Evolutionary conservation across 2,329 filamentous ascomycete genomes (phyloP), one percentile per base, ranked within the genome.

Genomic region (Dendrostoma leiphaemia): DNA sequence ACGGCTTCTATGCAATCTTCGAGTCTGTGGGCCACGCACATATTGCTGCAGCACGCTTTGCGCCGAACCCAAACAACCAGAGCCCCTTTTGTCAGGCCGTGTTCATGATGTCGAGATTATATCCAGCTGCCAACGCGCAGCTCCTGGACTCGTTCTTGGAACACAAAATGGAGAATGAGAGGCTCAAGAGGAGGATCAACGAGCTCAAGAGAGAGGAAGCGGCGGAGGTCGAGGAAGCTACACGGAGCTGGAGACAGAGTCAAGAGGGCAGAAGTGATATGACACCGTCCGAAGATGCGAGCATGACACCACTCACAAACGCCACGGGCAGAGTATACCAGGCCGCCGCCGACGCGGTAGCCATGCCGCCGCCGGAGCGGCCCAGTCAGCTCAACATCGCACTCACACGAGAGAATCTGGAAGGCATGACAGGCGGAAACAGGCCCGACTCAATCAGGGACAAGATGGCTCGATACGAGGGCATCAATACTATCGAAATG

Each of bases 151-250:
- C 91, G 0, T 97, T 97, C 64, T 78, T 97, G 26, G 93, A 97
- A 69, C 92, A 97, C 74, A 97, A 97, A 71, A 93, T 96, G 51
- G 93, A 97, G 69, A 96, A 97, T 64, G 91, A 96, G 73, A 84
- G 92, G 4, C 72, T 97, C 46, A 85, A 84, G 64, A 88, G 90
- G 63, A 85, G 90, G 40, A 96, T 97, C 58, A 85, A 88, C 17
- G 91, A 95, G 71, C 76, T 97, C 51, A 90, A 89, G 62, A 81
- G 83, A 58, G 93, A 97, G 69, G 93, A 97, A 69, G 84, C 87
- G 53, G 89, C 92, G 51, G 92, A 95, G 57, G 79, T 80, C 15
- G 87, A 89, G 56, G 82, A 85, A 54, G 81, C 84, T 48, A 81
- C 85, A 55, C 77, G 78, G 58, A 79, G 85, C 41, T 86, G 82